Conservation (phyloP, 1,284 basidiomycete genomes). For the Heliocybe sulcata region DNA sequence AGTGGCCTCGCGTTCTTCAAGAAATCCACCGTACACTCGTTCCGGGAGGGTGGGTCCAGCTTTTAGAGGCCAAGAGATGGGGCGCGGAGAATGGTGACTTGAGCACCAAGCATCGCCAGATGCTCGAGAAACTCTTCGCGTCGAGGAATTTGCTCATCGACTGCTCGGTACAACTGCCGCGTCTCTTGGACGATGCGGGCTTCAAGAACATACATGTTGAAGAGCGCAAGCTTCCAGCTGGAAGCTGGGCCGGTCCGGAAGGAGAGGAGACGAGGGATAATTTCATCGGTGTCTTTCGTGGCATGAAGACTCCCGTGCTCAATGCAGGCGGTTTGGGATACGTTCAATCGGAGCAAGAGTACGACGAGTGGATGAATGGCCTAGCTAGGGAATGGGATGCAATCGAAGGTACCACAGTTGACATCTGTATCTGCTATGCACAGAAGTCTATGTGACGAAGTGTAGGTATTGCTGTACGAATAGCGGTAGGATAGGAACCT, state of each 20-base stretch:
- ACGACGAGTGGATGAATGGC: neutral
- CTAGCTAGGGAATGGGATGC: neutral
- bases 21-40: conserved; percentile 20
- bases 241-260: conserved; percentile 12
- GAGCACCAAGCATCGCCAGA: conserved; percentile 7
- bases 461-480: too few relatives aligned
- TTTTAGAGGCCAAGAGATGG: conserved; percentile 14
- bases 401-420: neutral
- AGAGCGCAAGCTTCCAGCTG: conserved; percentile 7
- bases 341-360: conserved; percentile 5
- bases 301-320: conserved; percentile 13
- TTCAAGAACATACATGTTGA: conserved; percentile 14
- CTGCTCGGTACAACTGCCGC: conserved; percentile 9
- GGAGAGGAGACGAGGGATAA: conserved; percentile 11
- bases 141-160: conserved; percentile 13
- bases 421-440: neutral
- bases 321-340: conserved; percentile 12
- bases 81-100: conserved; percentile 8
- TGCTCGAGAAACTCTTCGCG: conserved; percentile 10
- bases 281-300: conserved; percentile 10
- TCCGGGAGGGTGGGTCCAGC: conserved; percentile 22
- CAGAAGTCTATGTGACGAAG: neutral
- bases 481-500: too few relatives aligned
- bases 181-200: conserved; percentile 14
- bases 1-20: conserved; percentile 15